Percentiles rank a stretch among this genome's conserved stretches.
Conservation (phyloP, 164 flowering plant species). For the Malania oleifera region DNA sequence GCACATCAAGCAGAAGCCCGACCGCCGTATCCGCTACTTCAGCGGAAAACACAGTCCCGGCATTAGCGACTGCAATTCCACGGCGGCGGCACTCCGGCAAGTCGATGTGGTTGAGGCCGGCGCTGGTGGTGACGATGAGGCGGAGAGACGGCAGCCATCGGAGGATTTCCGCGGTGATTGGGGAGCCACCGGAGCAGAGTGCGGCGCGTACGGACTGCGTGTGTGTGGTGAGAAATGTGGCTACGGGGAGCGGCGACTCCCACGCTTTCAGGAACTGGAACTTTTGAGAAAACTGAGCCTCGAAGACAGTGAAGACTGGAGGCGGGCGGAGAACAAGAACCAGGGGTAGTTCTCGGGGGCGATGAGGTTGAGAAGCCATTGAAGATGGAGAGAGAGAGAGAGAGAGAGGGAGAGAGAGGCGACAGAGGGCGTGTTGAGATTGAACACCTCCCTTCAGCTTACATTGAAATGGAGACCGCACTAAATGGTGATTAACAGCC, state of each 20-base stretch:
- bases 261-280: conserved; percentile 25
- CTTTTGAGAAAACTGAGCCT: conserved; percentile 6
- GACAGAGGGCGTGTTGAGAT: too few species aligned
- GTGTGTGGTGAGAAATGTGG: conserved; percentile 19
- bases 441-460: too few species aligned
- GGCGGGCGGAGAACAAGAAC: conserved; percentile 10
- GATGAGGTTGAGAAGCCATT: too few species aligned
- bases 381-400: too few species aligned
- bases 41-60: conserved; percentile 33
- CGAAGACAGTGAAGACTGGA: background rate
- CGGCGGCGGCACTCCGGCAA: conserved; percentile 50
- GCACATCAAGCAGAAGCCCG: conserved; percentile 47
- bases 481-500: too few species aligned
- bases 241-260: conserved; percentile 28
- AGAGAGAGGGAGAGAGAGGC: too few species aligned
- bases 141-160: conserved; percentile 35
- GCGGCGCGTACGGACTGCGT: conserved; percentile 24
- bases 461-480: too few species aligned
- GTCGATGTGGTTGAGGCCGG: conserved; percentile 63
- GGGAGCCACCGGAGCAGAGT: conserved; percentile 11
- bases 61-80: conserved; percentile 39
- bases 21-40: conserved; percentile 68
- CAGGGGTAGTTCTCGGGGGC: conserved; percentile 14
- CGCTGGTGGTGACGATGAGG: conserved; percentile 43
- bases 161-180: conserved; percentile 19